A percentile compares a stretch with the other conserved stretches of the same genome.
Evolutionary conservation across 2,329 filamentous ascomycete species (phyloP).

Genomic region (Calonectria naviculata): DNA sequence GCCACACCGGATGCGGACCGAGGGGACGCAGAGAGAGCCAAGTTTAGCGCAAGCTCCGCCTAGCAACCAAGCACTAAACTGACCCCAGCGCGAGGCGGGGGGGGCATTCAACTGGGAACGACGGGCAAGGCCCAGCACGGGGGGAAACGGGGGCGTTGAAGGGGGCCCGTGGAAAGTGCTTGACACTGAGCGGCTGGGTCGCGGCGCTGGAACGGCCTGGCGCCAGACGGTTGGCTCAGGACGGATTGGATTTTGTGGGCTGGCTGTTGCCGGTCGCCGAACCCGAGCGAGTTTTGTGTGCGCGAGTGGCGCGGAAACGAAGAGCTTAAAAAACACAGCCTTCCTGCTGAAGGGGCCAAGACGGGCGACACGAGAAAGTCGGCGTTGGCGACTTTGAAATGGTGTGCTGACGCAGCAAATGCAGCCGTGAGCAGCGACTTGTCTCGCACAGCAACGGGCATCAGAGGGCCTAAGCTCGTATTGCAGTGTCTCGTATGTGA

Average conservation of each 20-base stretch:
- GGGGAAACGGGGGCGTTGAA: background rate
- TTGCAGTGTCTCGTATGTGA: slow-evolving; percentile 9
- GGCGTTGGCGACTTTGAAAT: background rate
- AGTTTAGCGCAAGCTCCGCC: slow-evolving; percentile 36
- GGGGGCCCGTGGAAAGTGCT: background rate
- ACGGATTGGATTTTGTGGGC: background rate
- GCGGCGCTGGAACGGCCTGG: background rate
- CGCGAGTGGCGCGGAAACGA: slow-evolving; percentile 13
- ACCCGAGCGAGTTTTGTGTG: background rate
- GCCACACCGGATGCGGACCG: slow-evolving; percentile 39
- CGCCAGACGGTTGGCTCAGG: slow-evolving; percentile 5
- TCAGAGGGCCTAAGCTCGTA: slow-evolving; percentile 1
- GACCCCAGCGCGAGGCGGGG: slow-evolving; percentile 19
- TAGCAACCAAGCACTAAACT: slow-evolving; percentile 28
- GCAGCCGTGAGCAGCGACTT: background rate
- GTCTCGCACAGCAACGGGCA: slow-evolving; percentile 6
- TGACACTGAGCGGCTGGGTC: background rate
- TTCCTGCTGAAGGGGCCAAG: background rate
- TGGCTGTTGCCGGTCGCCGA: slow-evolving; percentile 7
- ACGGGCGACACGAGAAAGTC: slow-evolving; percentile 14
- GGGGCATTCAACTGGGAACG: slow-evolving; percentile 15
- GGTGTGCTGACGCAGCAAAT: slow-evolving; percentile 19
- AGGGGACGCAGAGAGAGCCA: slow-evolving; percentile 27
- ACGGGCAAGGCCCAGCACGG: slow-evolving; percentile 13
- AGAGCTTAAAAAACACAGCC: slow-evolving; percentile 16